phyloP scores from a whole-genome alignment of 2,329 filamentous ascomycete genomes.

The Nemania sp. region DNA sequence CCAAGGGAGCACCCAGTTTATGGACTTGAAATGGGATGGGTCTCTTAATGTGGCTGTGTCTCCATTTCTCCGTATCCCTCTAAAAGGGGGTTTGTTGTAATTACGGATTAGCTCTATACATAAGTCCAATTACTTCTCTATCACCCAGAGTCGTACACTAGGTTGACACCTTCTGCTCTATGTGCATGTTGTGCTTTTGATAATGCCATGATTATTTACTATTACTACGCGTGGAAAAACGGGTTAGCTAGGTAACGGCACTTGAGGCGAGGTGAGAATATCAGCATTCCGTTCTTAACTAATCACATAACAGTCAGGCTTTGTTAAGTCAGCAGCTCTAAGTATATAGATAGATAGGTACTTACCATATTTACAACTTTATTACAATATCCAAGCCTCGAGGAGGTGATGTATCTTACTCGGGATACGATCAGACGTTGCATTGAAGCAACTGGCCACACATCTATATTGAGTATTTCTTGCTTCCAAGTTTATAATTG shows the following conservation, averaged over 20 bases:
- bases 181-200: neutral
- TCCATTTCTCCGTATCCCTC: slow-evolving; percentile 20
- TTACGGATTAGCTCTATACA: slow-evolving; percentile 19
- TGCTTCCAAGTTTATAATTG: too few relatives aligned
- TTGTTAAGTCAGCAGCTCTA: too few relatives aligned
- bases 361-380: too few relatives aligned
- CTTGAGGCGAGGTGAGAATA: neutral
- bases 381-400: too few relatives aligned
- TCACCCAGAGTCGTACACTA: neutral
- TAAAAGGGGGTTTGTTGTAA: slow-evolving; percentile 23
- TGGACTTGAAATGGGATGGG: slow-evolving; percentile 9
- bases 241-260: too few relatives aligned
- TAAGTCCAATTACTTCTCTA: slow-evolving; percentile 2
- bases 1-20: slow-evolving; percentile 8
- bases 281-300: neutral
- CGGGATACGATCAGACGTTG: too few relatives aligned
- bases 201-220: neutral
- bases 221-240: neutral
- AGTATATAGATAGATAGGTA: too few relatives aligned
- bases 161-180: neutral
- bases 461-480: too few relatives aligned
- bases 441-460: too few relatives aligned
- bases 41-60: slow-evolving; percentile 8
- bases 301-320: neutral
- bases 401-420: too few relatives aligned